Evolutionary conservation across 1,284 basidiomycete species (phyloP), one percentile per base, ranked within the genome.

Genomic region (Chalciporus sp.): DNA sequence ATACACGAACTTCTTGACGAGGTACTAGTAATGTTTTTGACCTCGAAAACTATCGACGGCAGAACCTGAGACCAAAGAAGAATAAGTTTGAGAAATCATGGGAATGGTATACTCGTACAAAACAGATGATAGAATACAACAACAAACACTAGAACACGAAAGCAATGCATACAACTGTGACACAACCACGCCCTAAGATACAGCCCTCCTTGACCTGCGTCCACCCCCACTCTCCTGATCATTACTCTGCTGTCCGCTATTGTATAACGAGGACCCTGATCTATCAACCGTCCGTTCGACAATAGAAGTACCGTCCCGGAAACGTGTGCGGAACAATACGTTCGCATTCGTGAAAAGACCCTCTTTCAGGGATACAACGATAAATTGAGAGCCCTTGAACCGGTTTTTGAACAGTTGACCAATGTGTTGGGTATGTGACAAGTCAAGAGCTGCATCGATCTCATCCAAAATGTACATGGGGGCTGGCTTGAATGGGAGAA

Each of bases 391-490:
- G 44, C 96, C 96, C 72, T 94, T 94, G 83, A 99, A 99, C n/a
- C 97, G 86, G 44, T 89, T 96, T 46, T 91, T 83, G 84, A 98
- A 98, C 16, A 98, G 83, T 64, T 95, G 94, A 23, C 96, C 96
- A 58, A 99, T 98, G 72, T 98, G 94, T 67, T 97, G 90, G 8
- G 96, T 98, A 67, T 98, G 95, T 45, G 93, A 95, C 20, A 98
- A 77, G 75, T 99, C 96, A 42, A 98, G 83, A 6, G 95, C 95
- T 0, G 95, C 94, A 73, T 98, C 95, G 63, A 99, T 97, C 75
- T 99, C 97, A 75, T 99, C 97, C 20, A 99, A 83, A 67, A 99
- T 98, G 73, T 99, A 98, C 94, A 99, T 96, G 0, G 95, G 97
- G n/a, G 96, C 95, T 2, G 96, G 95, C 70, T 98, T 98, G 83